Percentiles rank a stretch among this genome's conserved stretches.
phyloP scores from a whole-genome alignment of 2,329 filamentous ascomycete species.

The Polychaeton citri region DNA sequence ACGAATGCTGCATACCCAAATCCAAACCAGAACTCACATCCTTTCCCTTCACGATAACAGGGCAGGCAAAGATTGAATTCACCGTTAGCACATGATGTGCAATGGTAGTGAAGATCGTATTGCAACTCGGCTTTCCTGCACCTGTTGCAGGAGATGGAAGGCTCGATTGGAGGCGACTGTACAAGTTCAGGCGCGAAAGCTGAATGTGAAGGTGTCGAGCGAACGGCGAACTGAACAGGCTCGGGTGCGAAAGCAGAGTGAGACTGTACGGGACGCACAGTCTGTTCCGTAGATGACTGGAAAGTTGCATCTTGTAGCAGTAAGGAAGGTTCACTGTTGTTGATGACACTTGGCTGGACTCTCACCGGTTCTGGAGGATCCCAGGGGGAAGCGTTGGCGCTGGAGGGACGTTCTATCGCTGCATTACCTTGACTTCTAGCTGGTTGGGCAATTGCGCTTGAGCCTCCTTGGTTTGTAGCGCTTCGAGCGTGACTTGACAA shows the following conservation, averaged over 20 bases:
- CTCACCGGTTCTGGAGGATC: slow-evolving; percentile 7
- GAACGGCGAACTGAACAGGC: slow-evolving; percentile 17
- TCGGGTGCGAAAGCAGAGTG: slow-evolving; percentile 18
- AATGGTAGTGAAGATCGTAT: slow-evolving; percentile 78
- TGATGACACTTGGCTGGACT: slow-evolving; percentile 3
- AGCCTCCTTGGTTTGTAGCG: slow-evolving; percentile 25
- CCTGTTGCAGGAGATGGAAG: slow-evolving; percentile 42
- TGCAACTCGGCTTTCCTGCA: slow-evolving; percentile 64
- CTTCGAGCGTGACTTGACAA: slow-evolving; percentile 32
- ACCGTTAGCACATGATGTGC: slow-evolving; percentile 54
- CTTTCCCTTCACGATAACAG: slow-evolving; percentile 65
- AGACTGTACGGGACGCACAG: slow-evolving; percentile 5
- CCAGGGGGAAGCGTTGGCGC: neutral
- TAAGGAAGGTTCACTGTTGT: slow-evolving; percentile 10
- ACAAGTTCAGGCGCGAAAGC: neutral
- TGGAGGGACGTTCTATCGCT: neutral
- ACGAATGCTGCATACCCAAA: slow-evolving; percentile 61
- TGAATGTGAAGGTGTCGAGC: slow-evolving; percentile 26
- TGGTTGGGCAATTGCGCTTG: neutral
- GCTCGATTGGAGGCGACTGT: neutral
- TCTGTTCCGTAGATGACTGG: neutral
- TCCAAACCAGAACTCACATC: slow-evolving; percentile 78
- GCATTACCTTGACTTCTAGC: neutral
- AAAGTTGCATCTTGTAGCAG: neutral
- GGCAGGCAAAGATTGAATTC: slow-evolving; percentile 65